phyloP scores from a whole-genome alignment of 768 basidiomycete species.

The Fomitopsis serialis region DNA sequence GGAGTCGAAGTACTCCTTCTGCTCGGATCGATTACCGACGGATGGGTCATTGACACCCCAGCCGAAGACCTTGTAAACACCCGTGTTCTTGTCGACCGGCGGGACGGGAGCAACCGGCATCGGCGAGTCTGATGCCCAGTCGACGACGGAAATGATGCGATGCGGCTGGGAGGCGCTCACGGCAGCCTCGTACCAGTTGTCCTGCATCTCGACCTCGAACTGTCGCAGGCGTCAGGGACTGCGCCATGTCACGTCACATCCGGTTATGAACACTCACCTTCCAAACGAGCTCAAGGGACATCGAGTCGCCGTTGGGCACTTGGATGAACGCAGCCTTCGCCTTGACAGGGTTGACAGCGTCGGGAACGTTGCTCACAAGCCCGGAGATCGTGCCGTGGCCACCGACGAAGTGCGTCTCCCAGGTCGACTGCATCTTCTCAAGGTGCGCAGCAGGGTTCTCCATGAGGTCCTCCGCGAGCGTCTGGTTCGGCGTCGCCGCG shows the following conservation, averaged over 20 bases:
- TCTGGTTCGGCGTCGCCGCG: constrained; percentile 54
- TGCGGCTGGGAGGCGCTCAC: constrained; percentile 73
- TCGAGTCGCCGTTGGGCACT: constrained; percentile 59
- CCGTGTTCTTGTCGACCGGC: constrained; percentile 22
- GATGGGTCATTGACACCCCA: constrained; percentile 87
- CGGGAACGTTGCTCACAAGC: constrained; percentile 62
- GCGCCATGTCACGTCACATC: neutral
- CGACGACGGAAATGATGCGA: constrained; percentile 82
- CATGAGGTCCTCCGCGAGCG: constrained; percentile 43
- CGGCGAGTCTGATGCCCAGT: constrained; percentile 86
- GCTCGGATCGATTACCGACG: constrained; percentile 53
- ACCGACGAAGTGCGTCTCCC: constrained; percentile 42
- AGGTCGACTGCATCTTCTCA: constrained; percentile 40
- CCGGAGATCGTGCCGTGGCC: constrained; percentile 34
- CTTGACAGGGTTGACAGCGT: constrained; percentile 76
- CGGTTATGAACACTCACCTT: constrained; percentile 37
- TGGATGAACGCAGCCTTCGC: constrained; percentile 77
- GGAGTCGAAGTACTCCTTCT: constrained; percentile 66
- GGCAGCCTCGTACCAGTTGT: constrained; percentile 95
- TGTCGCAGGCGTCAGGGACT: constrained; percentile 17
- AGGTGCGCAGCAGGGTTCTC: constrained; percentile 45
- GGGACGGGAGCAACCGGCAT: constrained; percentile 29
- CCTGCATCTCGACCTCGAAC: constrained; percentile 90
- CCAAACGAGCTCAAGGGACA: constrained; percentile 76
- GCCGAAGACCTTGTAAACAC: constrained; percentile 63